phyloP scores from a whole-genome alignment of 1,139 yeast species.

The Debaryomyces robertsiae region DNA sequence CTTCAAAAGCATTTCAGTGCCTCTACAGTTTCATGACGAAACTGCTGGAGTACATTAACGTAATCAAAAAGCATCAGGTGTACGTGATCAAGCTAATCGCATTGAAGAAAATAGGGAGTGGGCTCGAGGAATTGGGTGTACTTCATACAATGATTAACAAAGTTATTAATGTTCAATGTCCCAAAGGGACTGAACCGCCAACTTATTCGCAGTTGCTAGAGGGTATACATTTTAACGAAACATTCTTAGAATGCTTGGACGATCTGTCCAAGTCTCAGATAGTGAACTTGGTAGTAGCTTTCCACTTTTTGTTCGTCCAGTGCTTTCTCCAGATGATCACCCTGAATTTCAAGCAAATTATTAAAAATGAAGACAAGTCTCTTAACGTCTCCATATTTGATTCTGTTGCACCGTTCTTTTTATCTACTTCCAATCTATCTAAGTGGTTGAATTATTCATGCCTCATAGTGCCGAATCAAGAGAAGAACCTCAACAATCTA shows the following conservation, averaged over 20 bases:
- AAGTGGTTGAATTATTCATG: slow-evolving; percentile 27
- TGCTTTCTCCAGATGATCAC: slow-evolving; percentile 31
- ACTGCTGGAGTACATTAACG: slow-evolving; percentile 12
- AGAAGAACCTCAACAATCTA: slow-evolving; percentile 21
- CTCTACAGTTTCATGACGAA: slow-evolving; percentile 18
- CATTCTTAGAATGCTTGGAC: slow-evolving; percentile 7
- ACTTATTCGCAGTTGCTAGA: slow-evolving; percentile 1
- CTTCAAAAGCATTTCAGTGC: slow-evolving; percentile 23
- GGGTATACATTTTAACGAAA: slow-evolving; percentile 11
- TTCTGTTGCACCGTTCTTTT: slow-evolving; percentile 22
- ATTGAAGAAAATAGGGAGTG: slow-evolving; percentile 20
- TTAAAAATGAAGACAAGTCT: slow-evolving; percentile 14
- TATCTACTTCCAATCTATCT: slow-evolving; percentile 24
- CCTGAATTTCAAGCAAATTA: slow-evolving; percentile 19
- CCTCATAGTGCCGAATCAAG: slow-evolving; percentile 10
- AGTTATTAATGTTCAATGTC: slow-evolving; percentile 10
- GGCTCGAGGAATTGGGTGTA: slow-evolving; percentile 16
- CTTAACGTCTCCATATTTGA: slow-evolving; percentile 16
- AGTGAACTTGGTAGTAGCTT: slow-evolving; percentile 30
- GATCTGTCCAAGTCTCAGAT: slow-evolving; percentile 14
- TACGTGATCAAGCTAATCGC: slow-evolving; percentile 33
- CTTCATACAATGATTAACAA: slow-evolving; percentile 16
- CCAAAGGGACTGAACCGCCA: slow-evolving; percentile 4
- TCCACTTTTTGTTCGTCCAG: slow-evolving; percentile 36
- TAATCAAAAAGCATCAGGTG: slow-evolving; percentile 32